These are phyloP conservation scores for Candida labiduridarum DNA, from an alignment of 1,139 yeast species.

Conservation along the genomic window DNA sequence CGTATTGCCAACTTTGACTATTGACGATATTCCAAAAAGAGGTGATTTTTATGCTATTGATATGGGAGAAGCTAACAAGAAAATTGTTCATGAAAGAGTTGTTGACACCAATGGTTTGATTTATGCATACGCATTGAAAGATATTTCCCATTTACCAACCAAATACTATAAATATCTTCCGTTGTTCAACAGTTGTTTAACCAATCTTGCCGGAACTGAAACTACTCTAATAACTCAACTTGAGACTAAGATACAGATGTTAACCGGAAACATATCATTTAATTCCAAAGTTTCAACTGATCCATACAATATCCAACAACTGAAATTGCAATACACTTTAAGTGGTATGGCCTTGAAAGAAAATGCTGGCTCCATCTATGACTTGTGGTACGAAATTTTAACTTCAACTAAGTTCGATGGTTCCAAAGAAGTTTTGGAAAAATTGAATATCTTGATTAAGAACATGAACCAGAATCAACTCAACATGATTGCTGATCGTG, in stretches of 20 bases:
- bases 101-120: slow-evolving; percentile 77
- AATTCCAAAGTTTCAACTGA: slow-evolving; percentile 58
- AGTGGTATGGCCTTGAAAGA: slow-evolving; percentile 73
- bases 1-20: slow-evolving; percentile 74
- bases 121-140: slow-evolving; percentile 63
- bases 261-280: slow-evolving; percentile 83
- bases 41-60: slow-evolving; percentile 46
- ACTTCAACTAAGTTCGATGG: slow-evolving; percentile 63
- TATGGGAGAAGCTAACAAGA: slow-evolving; percentile 19
- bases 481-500: slow-evolving; percentile 79
- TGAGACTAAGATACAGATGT: slow-evolving; percentile 79
- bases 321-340: slow-evolving; percentile 52
- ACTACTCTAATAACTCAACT: slow-evolving; percentile 71
- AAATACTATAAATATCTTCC: slow-evolving; percentile 72
- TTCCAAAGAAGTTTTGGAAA: slow-evolving; percentile 57
- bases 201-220: slow-evolving; percentile 79
- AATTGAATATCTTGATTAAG: slow-evolving; percentile 72
- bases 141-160: slow-evolving; percentile 57
- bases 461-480: slow-evolving; percentile 77
- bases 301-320: slow-evolving; percentile 48
- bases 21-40: slow-evolving; percentile 67
- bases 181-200: slow-evolving; percentile 75
- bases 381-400: slow-evolving; percentile 69
- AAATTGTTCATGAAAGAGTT: slow-evolving; percentile 45
- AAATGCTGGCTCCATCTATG: slow-evolving; percentile 62